Evolutionary conservation across 2,329 filamentous ascomycete genomes (phyloP).

Genomic region (Penicillium sp.): DNA sequence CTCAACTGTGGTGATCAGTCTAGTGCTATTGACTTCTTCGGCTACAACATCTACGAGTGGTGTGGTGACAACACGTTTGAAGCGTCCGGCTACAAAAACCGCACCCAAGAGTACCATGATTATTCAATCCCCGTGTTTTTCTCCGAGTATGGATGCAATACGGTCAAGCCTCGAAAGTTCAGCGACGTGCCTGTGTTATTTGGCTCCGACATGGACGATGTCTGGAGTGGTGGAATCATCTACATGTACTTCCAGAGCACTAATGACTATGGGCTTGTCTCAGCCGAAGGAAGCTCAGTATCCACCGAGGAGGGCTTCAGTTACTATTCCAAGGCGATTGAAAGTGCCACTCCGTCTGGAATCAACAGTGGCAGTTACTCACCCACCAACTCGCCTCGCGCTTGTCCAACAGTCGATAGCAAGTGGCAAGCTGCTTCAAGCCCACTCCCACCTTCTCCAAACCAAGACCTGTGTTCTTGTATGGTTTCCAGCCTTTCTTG

Average conservation of each 20-base stretch:
- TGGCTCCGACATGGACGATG: slow-evolving; percentile 72
- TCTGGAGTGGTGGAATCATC: slow-evolving; percentile 93
- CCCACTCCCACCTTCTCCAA: slow-evolving; percentile 76
- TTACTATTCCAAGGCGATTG: slow-evolving; percentile 5
- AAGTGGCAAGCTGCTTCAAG: slow-evolving; percentile 67
- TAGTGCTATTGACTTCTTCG: slow-evolving; percentile 87
- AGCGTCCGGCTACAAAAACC: slow-evolving; percentile 74
- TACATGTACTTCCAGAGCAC: slow-evolving; percentile 95
- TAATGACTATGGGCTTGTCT: slow-evolving; percentile 72
- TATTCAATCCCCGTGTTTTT: slow-evolving; percentile 96
- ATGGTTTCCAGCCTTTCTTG: slow-evolving; percentile 75
- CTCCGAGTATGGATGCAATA: slow-evolving; percentile 95
- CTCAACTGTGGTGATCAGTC: slow-evolving; percentile 80
- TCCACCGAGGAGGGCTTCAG: slow-evolving; percentile 48
- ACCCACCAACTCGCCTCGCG: neutral
- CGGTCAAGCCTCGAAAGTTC: slow-evolving; percentile 69
- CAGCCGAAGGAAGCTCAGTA: slow-evolving; percentile 66
- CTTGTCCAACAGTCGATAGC: neutral
- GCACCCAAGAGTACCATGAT: slow-evolving; percentile 79
- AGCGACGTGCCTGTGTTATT: slow-evolving; percentile 82
- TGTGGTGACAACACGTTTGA: slow-evolving; percentile 79
- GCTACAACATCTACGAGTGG: slow-evolving; percentile 99
- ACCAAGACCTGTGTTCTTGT: slow-evolving; percentile 76
- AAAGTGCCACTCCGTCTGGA: slow-evolving; percentile 1
- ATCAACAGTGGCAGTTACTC: slow-evolving; percentile 3